A percentile compares a stretch with the other conserved stretches of the same genome.
phyloP scores from a whole-genome alignment of 2,329 filamentous ascomycete species.

The Blumeriella jaapii region DNA sequence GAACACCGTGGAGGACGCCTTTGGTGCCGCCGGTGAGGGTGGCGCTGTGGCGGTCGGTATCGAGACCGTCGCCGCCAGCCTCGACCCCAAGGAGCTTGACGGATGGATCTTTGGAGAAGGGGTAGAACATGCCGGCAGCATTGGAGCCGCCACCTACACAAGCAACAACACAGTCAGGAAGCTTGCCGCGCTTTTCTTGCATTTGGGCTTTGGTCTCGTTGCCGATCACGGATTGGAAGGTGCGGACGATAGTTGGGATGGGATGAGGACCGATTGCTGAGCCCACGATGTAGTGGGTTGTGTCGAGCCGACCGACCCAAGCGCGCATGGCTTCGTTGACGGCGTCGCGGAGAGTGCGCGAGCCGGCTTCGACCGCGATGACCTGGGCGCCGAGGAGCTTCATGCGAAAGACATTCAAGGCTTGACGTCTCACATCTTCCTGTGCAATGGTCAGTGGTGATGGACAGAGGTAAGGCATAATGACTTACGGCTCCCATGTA shows the following conservation, averaged over 20 bases:
- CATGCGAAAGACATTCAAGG: slow-evolving; percentile 97
- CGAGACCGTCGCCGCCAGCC: slow-evolving; percentile 84
- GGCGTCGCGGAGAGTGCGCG: slow-evolving; percentile 69
- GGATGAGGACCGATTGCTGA: slow-evolving; percentile 96
- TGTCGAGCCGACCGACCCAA: slow-evolving; percentile 87
- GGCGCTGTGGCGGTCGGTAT: slow-evolving; percentile 76
- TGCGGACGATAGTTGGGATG: slow-evolving; percentile 94
- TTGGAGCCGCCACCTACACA: slow-evolving; percentile 95
- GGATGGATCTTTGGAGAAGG: slow-evolving; percentile 72
- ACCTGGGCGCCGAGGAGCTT: slow-evolving; percentile 89
- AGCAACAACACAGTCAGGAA: slow-evolving; percentile 91
- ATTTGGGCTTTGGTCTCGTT: slow-evolving; percentile 91
- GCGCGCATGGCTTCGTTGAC: slow-evolving; percentile 92
- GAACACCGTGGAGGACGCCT: slow-evolving; percentile 89
- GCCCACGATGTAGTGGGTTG: slow-evolving; percentile 96
- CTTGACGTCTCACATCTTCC: slow-evolving; percentile 91
- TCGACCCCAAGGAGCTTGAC: slow-evolving; percentile 91
- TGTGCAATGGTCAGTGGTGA: slow-evolving; percentile 4
- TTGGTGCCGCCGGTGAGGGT: slow-evolving; percentile 79
- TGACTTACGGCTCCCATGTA: slow-evolving; percentile 72
- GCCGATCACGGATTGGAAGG: slow-evolving; percentile 95
- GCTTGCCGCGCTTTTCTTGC: slow-evolving; percentile 69
- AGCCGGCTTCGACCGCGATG: slow-evolving; percentile 84
- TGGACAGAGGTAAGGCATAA: background rate
- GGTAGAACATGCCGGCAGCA: slow-evolving; percentile 96